Conservation (phyloP, 177 flowering plant species). For the Vitis hybrid region DNA sequence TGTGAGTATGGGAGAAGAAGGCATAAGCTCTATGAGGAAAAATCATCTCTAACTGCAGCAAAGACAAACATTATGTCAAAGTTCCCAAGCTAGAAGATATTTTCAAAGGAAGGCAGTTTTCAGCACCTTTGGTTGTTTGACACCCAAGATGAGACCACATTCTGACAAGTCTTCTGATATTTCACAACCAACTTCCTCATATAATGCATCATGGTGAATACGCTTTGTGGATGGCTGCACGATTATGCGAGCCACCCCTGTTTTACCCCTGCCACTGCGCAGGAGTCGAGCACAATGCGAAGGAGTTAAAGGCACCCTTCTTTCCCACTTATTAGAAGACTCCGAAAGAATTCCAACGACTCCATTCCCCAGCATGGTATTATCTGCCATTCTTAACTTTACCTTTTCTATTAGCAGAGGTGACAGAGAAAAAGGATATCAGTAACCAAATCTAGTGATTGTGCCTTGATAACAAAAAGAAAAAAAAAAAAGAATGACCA, state of each 20-base stretch:
- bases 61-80: conserved; percentile 5
- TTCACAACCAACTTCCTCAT: conserved; percentile 96
- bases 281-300: conserved; percentile 92
- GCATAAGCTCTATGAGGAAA: conserved; percentile 88
- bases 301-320: conserved; percentile 90
- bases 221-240: conserved; percentile 98
- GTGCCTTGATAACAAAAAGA: too few relatives aligned
- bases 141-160: conserved; percentile 88
- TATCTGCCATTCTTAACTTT: neutral
- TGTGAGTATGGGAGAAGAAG: conserved; percentile 98
- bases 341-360: conserved; percentile 86
- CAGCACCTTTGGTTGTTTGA: conserved; percentile 91
- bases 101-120: neutral
- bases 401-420: too few relatives aligned
- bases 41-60: conserved; percentile 84
- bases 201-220: conserved; percentile 76
- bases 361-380: conserved; percentile 83
- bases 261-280: conserved; percentile 48
- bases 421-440: too few relatives aligned
- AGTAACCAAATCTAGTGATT: too few relatives aligned
- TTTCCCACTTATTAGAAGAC: conserved; percentile 85
- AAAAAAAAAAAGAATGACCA: too few relatives aligned
- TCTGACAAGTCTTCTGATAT: conserved; percentile 88
- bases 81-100: neutral
- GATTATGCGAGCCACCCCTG: conserved; percentile 67